A percentile compares a stretch with the other conserved stretches of the same genome.
phyloP scores from a whole-genome alignment of 1,139 yeast genomes.

The Geotrichum phurueaensis region DNA sequence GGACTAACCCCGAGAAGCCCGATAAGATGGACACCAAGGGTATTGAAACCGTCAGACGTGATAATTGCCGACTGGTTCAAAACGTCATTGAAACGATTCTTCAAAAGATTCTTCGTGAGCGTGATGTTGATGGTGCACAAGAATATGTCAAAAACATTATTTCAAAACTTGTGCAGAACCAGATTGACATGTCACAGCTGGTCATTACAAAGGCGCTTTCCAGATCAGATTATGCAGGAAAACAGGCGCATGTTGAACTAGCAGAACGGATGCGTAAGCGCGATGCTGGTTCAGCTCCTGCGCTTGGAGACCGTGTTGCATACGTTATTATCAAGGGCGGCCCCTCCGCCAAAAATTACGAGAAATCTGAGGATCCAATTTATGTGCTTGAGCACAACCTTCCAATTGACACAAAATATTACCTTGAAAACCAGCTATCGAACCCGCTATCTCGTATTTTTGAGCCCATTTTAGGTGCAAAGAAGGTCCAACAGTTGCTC shows the following conservation, averaged over 20 bases:
- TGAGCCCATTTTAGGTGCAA: constrained; percentile 89
- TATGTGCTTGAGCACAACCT: constrained; percentile 86
- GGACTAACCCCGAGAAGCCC: constrained; percentile 85
- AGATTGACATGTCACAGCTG: constrained; percentile 86
- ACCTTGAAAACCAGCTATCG: constrained; percentile 84
- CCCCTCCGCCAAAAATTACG: constrained; percentile 80
- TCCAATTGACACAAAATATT: constrained; percentile 92
- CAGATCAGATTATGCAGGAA: constrained; percentile 84
- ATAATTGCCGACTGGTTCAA: constrained; percentile 90
- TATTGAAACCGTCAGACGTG: constrained; percentile 96
- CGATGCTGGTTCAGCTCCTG: constrained; percentile 96
- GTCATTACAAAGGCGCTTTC: constrained; percentile 93
- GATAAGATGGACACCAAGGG: constrained; percentile 99
- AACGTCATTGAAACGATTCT: constrained; percentile 89
- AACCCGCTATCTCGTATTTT: constrained; percentile 92
- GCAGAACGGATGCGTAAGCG: constrained; percentile 95
- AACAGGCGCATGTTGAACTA: constrained; percentile 94
- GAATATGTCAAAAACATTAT: constrained; percentile 79
- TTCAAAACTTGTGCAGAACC: constrained; percentile 82
- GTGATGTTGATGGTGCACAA: constrained; percentile 87
- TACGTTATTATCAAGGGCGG: constrained; percentile 85
- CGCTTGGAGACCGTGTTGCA: constrained; percentile 96
- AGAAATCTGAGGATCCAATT: constrained; percentile 94
- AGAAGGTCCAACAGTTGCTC: constrained; percentile 66
- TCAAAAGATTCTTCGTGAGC: constrained; percentile 75